A percentile compares a stretch with the other conserved stretches of the same genome.
These are phyloP conservation scores for Perkinsus olseni DNA, from an alignment of 169 alveolate species.

Conservation along the genomic window DNA sequence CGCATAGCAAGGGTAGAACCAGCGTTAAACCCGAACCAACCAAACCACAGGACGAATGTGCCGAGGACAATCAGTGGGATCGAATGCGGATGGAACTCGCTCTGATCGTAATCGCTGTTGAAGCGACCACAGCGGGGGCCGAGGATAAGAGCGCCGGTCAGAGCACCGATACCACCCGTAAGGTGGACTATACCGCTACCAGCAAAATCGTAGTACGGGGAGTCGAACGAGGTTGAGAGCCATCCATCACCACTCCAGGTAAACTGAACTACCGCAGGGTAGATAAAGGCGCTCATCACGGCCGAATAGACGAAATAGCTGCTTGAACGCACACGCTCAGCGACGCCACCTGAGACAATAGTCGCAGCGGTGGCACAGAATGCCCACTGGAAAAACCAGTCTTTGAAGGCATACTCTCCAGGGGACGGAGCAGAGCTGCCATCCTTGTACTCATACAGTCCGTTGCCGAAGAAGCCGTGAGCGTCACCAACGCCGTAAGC, in stretches of 20 bases:
- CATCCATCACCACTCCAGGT: constrained; percentile 19
- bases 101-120: background rate
- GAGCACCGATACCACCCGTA: constrained; percentile 11
- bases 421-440: background rate
- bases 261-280: constrained; percentile 12
- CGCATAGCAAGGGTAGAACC: constrained; percentile 4
- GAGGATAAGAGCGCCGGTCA: constrained; percentile 4
- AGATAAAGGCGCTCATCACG: background rate
- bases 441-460: background rate
- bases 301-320: constrained; percentile 10
- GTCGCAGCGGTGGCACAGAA: constrained; percentile 21
- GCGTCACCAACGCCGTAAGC: background rate
- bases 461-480: background rate
- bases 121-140: constrained; percentile 10
- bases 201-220: constrained; percentile 16
- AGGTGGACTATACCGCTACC: constrained; percentile 15
- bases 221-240: background rate
- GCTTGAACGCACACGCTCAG: constrained; percentile 17
- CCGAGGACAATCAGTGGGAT: background rate
- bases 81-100: background rate
- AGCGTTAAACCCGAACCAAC: constrained; percentile 15
- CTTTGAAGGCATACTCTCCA: background rate
- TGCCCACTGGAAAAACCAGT: constrained; percentile 22
- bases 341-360: constrained; percentile 25
- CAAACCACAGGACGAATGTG: constrained; percentile 11